Evolutionary conservation across 176 grass and related monocot species (phyloP).

Genomic region (Pontederia paniculata): DNA sequence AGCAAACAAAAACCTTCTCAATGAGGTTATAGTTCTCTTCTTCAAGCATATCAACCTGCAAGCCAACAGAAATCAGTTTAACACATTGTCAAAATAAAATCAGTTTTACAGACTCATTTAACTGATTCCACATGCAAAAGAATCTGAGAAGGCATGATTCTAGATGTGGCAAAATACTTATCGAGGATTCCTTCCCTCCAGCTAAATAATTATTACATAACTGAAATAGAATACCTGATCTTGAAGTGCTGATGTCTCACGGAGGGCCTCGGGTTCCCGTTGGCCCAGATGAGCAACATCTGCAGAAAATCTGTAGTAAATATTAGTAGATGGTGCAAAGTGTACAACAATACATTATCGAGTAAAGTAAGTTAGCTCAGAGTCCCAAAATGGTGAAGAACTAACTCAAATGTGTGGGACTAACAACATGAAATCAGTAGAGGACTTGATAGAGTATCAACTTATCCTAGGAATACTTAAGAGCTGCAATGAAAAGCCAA

Average conservation of each 20-base stretch:
- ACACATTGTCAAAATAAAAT: conserved; percentile 20
- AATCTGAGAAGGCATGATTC: not conserved
- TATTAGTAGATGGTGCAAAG: not conserved
- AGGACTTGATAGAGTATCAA: too few relatives aligned
- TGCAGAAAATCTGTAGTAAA: conserved; percentile 11
- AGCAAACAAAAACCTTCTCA: conserved; percentile 44
- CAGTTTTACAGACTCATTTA: not conserved
- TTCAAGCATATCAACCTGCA: conserved; percentile 91
- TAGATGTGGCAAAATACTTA: not conserved
- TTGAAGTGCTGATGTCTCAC: conserved; percentile 52
- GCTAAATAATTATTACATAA: not conserved
- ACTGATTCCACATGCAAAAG: not conserved
- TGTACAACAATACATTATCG: too few relatives aligned
- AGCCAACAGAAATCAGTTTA: conserved; percentile 16
- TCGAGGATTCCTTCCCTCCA: too few relatives aligned
- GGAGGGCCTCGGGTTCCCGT: conserved; percentile 28
- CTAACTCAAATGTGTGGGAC: too few relatives aligned
- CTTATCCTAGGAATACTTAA: too few relatives aligned
- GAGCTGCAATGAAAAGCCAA: too few relatives aligned
- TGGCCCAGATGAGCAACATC: not conserved
- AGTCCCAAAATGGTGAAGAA: too few relatives aligned
- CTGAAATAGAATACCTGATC: conserved; percentile 53
- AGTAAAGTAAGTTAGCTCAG: too few relatives aligned
- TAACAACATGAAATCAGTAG: too few relatives aligned
- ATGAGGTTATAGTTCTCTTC: conserved; percentile 90